Conservation (phyloP, 2,329 filamentous ascomycete species). For the Diaporthe capsici region DNA sequence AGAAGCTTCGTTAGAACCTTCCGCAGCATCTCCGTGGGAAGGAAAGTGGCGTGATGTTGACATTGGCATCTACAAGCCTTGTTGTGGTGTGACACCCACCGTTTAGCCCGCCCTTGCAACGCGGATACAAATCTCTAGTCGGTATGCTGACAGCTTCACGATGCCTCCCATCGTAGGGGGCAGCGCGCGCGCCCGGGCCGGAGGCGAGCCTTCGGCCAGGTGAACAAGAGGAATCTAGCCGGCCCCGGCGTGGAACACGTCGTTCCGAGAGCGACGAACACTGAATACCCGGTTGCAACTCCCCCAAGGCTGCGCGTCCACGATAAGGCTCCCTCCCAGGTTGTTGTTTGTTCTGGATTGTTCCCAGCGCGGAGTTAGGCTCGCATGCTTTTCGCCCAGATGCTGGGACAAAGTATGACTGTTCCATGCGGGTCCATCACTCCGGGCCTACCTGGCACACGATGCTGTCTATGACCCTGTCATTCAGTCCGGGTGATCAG, state of each 20-base stretch:
- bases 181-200: constrained; percentile 3
- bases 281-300: not conserved
- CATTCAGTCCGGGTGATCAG: not conserved
- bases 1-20: constrained; percentile 12
- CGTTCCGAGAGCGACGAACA: not conserved
- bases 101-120: constrained; percentile 2
- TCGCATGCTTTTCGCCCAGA: constrained; percentile 23
- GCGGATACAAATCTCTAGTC: not conserved
- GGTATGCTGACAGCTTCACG: not conserved
- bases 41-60: constrained; percentile 16
- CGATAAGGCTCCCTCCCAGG: not conserved
- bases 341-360: not conserved
- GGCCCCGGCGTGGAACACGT: not conserved
- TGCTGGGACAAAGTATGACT: constrained; percentile 17
- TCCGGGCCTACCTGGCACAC: not conserved
- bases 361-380: not conserved
- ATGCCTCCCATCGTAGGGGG: not conserved
- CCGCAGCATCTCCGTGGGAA: not conserved
- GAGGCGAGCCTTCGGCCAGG: not conserved
- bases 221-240: not conserved
- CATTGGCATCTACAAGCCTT: constrained; percentile 19
- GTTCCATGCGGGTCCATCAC: constrained; percentile 4
- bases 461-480: not conserved
- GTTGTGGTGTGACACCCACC: constrained; percentile 7
- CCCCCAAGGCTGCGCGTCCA: not conserved